Percentiles rank a stretch among this genome's conserved stretches.
phyloP scores from a whole-genome alignment of 257 asterid genomes.

The Gentiana straminea region DNA sequence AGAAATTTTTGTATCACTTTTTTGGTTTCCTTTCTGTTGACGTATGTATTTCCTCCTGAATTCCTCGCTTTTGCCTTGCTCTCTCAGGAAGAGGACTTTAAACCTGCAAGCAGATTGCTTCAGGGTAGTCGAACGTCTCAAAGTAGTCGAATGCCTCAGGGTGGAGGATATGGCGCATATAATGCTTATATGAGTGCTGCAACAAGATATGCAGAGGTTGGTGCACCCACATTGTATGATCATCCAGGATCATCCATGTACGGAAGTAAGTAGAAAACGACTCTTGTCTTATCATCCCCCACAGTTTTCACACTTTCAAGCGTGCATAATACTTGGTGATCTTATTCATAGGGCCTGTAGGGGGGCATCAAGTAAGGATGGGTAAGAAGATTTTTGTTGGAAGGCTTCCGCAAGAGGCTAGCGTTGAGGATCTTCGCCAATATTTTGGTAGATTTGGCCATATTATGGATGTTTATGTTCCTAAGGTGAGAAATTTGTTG shows the following conservation, averaged over 20 bases:
- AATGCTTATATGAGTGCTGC: slow-evolving; percentile 87
- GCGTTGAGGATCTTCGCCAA: slow-evolving; percentile 84
- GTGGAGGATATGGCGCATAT: slow-evolving; percentile 93
- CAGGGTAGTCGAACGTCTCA: slow-evolving; percentile 22
- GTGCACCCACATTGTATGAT: slow-evolving; percentile 94
- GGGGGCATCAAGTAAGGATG: slow-evolving; percentile 66
- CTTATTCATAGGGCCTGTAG: slow-evolving; percentile 17
- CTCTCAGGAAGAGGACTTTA: slow-evolving; percentile 70
- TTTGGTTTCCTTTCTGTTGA: no score
- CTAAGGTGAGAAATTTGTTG: slow-evolving; percentile 49
- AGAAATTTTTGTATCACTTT: no score
- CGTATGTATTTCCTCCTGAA: neutral
- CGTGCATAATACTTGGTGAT: neutral
- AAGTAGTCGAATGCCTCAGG: slow-evolving; percentile 46
- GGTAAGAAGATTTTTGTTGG: slow-evolving; percentile 95
- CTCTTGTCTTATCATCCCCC: neutral
- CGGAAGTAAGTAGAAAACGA: slow-evolving; percentile 60
- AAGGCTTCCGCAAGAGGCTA: slow-evolving; percentile 99
- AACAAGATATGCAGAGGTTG: slow-evolving; percentile 94
- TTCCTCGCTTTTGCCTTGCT: neutral
- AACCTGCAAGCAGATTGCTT: slow-evolving; percentile 63
- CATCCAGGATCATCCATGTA: slow-evolving; percentile 55
- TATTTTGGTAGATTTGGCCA: slow-evolving; percentile 97
- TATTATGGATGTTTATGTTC: slow-evolving; percentile 86
- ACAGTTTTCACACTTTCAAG: neutral